These are phyloP conservation scores for Mychonastes homosphaera DNA, from an alignment of 139 green algal species.

Conservation along the genomic window DNA sequence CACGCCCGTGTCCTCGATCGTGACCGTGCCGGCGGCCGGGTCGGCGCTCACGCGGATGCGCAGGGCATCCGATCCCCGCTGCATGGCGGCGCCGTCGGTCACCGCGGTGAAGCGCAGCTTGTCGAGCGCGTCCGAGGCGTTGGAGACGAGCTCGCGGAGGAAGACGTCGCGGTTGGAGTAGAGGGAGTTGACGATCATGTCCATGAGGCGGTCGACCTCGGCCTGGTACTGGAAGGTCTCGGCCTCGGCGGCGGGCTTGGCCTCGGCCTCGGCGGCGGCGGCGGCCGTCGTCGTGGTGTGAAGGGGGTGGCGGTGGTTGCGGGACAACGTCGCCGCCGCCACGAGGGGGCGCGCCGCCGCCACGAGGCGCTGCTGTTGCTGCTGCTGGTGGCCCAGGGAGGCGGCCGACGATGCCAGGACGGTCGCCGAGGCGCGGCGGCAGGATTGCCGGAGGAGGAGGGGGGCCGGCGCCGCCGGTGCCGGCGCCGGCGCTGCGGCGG, in stretches of 20 bases:
- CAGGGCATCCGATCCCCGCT: constrained; percentile 55
- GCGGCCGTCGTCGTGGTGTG: constrained; percentile 14
- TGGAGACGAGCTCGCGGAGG: constrained; percentile 84
- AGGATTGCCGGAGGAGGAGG: too few relatives aligned
- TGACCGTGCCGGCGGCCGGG: constrained; percentile 69
- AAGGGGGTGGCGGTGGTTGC: constrained; percentile 3
- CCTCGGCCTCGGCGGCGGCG: too few relatives aligned
- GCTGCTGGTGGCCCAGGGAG: neutral
- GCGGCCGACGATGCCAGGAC: too few relatives aligned
- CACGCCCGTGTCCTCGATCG: constrained; percentile 90
- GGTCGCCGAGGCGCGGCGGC: too few relatives aligned
- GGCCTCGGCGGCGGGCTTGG: too few relatives aligned
- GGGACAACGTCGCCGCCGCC: neutral
- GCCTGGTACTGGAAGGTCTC: constrained; percentile 33
- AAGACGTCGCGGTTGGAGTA: constrained; percentile 94
- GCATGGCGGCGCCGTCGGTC: constrained; percentile 46
- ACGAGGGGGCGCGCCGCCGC: neutral
- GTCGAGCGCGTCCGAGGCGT: constrained; percentile 91
- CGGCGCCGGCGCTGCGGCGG: too few relatives aligned
- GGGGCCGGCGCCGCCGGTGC: too few relatives aligned
- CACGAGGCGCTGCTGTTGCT: neutral
- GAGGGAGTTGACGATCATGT: constrained; percentile 98
- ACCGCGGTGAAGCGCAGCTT: constrained; percentile 79
- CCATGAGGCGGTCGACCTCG: constrained; percentile 92
- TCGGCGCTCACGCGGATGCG: constrained; percentile 85